Evolutionary conservation across 768 basidiomycete species (phyloP).

Genomic region (Mycena vulgaris): DNA sequence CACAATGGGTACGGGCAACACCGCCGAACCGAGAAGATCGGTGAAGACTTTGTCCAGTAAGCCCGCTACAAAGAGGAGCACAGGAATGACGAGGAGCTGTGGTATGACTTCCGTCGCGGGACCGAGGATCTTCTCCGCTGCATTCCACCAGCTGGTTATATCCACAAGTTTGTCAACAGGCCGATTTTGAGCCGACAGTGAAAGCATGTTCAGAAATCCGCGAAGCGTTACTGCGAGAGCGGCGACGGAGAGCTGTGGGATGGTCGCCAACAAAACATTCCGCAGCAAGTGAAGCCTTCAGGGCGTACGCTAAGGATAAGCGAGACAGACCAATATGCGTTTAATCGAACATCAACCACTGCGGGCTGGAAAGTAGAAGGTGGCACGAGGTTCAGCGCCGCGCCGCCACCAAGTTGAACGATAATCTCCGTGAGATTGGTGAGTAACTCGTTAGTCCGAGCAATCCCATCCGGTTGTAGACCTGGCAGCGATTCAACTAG

Average conservation of each 20-base stretch:
- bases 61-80: slow-evolving; percentile 18
- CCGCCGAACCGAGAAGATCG: background rate
- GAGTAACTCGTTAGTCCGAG: slow-evolving; percentile 48
- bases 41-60: slow-evolving; percentile 27
- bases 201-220: background rate
- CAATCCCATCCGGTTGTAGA: slow-evolving; percentile 21
- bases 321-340: slow-evolving; percentile 27
- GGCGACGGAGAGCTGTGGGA: slow-evolving; percentile 5
- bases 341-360: slow-evolving; percentile 23
- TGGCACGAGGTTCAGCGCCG: background rate
- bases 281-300: background rate
- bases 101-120: background rate
- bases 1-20: background rate
- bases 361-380: slow-evolving; percentile 17
- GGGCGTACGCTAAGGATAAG: background rate
- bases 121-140: background rate
- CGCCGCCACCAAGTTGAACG: background rate
- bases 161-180: background rate
- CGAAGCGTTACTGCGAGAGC: background rate
- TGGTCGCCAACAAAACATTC: too few species aligned
- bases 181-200: background rate
- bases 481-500: background rate
- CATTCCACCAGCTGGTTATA: background rate
- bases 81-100: slow-evolving; percentile 16
- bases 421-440: slow-evolving; percentile 45